Conservation (phyloP, 768 basidiomycete genomes). For the Boletus insuetus region DNA sequence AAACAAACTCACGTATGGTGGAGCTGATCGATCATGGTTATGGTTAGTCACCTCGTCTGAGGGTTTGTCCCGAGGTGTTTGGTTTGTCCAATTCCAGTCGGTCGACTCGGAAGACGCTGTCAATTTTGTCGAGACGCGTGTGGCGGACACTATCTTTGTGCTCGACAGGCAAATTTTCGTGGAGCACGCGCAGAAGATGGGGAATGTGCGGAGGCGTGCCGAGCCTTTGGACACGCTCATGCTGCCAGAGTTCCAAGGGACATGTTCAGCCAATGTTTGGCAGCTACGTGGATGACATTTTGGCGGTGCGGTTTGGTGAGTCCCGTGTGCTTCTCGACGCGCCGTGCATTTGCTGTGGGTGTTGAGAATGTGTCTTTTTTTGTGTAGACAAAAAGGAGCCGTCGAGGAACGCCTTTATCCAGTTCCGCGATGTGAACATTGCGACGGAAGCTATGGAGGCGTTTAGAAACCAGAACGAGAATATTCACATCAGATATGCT, state of each 20-base stretch:
- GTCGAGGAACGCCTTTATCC: constrained; percentile 47
- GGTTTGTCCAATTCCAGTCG: constrained; percentile 43
- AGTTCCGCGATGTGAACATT: constrained; percentile 44
- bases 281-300: constrained; percentile 7
- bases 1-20: background rate
- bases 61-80: constrained; percentile 44
- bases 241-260: constrained; percentile 24
- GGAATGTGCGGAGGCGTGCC: background rate
- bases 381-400: constrained; percentile 27
- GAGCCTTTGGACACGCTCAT: constrained; percentile 33
- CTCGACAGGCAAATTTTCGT: constrained; percentile 44
- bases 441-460: constrained; percentile 48
- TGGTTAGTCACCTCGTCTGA: constrained; percentile 23
- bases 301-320: constrained; percentile 32
- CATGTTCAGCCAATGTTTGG: constrained; percentile 28
- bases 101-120: constrained; percentile 39
- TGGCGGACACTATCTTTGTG: constrained; percentile 48
- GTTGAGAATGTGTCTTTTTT: constrained; percentile 20
- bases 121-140: constrained; percentile 33
- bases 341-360: background rate
- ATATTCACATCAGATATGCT: constrained; percentile 15
- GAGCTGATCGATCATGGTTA: background rate
- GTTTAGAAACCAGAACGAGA: constrained; percentile 28
- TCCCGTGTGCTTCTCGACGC: background rate
- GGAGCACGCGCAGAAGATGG: constrained; percentile 34